phyloP scores from a whole-genome alignment of 345 rosid species.

The Bruguiera sexangula region DNA sequence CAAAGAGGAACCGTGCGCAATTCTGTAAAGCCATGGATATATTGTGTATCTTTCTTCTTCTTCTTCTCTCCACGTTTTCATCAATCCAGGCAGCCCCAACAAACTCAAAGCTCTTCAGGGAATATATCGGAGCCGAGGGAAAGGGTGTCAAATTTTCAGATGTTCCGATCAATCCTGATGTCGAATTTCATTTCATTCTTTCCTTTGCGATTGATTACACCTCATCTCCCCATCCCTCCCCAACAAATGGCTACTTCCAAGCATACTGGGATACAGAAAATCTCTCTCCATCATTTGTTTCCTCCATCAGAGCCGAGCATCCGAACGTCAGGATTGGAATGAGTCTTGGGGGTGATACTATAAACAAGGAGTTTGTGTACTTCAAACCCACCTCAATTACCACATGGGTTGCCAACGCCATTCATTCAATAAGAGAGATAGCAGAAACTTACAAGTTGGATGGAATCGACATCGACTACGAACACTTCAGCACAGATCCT shows the following conservation, averaged over 20 bases:
- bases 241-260: constrained; percentile 46
- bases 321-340: constrained; percentile 48
- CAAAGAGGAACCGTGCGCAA: background rate
- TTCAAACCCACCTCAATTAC: constrained; percentile 40
- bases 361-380: constrained; percentile 2
- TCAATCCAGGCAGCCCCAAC: constrained; percentile 26
- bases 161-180: constrained; percentile 37
- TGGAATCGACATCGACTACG: constrained; percentile 55
- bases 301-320: constrained; percentile 38
- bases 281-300: constrained; percentile 33
- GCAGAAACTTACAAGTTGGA: constrained; percentile 35
- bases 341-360: constrained; percentile 56
- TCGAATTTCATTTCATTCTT: constrained; percentile 47
- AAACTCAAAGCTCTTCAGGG: constrained; percentile 52
- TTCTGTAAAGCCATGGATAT: constrained; percentile 21
- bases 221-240: constrained; percentile 30
- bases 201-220: constrained; percentile 53
- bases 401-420: constrained; percentile 52
- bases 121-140: constrained; percentile 56
- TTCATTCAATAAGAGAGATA: constrained; percentile 38
- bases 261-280: constrained; percentile 42
- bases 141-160: constrained; percentile 39
- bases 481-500: constrained; percentile 50
- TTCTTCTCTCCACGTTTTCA: constrained; percentile 17
- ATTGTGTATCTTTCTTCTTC: constrained; percentile 12